A percentile compares a stretch with the other conserved stretches of the same genome.
Conservation (phyloP, 2,329 filamentous ascomycete genomes). For the Aspergillus ruber region DNA sequence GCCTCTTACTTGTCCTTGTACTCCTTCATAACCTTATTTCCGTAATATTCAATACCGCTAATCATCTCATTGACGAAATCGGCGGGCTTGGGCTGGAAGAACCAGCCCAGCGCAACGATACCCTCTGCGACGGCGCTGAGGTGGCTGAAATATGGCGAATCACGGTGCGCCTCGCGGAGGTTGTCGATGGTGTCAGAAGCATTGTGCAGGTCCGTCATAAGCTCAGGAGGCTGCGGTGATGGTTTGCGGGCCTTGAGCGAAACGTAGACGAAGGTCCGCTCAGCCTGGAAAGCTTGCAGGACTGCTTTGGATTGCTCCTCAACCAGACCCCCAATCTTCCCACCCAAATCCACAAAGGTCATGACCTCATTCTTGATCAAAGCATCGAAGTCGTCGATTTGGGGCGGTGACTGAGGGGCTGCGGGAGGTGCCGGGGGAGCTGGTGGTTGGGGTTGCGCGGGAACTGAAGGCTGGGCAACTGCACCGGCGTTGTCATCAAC, state of each 20-base stretch:
- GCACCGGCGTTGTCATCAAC: conserved; percentile 17
- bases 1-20: conserved; percentile 67
- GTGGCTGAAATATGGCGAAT: conserved; percentile 69
- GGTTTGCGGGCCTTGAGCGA: conserved; percentile 91
- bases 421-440: conserved; percentile 40
- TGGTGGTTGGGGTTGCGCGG: conserved; percentile 23
- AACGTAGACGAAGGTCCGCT: conserved; percentile 81
- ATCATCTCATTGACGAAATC: conserved; percentile 81
- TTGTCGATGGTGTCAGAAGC: conserved; percentile 72
- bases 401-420: conserved; percentile 61
- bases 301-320: conserved; percentile 65
- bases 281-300: conserved; percentile 66
- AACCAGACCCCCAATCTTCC: conserved; percentile 68
- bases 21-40: conserved; percentile 87
- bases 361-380: conserved; percentile 68
- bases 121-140: conserved; percentile 84
- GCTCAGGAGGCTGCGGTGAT: conserved; percentile 63
- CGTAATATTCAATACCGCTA: conserved; percentile 83
- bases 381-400: conserved; percentile 81
- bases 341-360: conserved; percentile 71
- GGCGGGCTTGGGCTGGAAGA: conserved; percentile 74
- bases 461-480: conserved; percentile 15
- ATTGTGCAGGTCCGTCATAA: conserved; percentile 81
- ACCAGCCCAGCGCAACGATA: conserved; percentile 84
- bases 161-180: conserved; percentile 74